phyloP scores from a whole-genome alignment of 768 basidiomycete species.

The Suillus placidus region DNA sequence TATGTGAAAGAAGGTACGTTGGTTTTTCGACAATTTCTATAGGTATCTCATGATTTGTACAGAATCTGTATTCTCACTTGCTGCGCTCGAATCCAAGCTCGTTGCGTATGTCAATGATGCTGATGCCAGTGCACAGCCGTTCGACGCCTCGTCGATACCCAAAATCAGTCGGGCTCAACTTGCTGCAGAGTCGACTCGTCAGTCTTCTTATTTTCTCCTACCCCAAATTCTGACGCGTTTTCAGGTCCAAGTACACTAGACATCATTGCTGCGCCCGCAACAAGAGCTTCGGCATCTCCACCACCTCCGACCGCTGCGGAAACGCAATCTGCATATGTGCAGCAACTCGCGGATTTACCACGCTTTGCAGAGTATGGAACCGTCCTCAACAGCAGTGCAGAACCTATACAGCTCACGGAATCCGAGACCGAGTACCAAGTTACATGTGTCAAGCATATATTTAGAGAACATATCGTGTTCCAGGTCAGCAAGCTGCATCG shows the following conservation, averaged over 20 bases:
- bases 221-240: conserved; percentile 17
- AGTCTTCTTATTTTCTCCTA: conserved; percentile 30
- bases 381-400: conserved; percentile 83
- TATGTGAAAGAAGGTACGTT: conserved; percentile 90
- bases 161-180: conserved; percentile 95
- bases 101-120: conserved; percentile 93
- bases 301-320: conserved; percentile 84
- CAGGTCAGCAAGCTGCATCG: conserved; percentile 58
- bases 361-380: conserved; percentile 85
- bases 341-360: conserved; percentile 84
- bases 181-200: conserved; percentile 85
- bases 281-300: conserved; percentile 60
- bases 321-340: conserved; percentile 82
- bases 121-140: conserved; percentile 66
- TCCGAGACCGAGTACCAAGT: conserved; percentile 98
- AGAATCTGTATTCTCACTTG: conserved; percentile 95
- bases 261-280: conserved; percentile 72
- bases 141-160: conserved; percentile 84
- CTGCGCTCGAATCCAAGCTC: conserved; percentile 86
- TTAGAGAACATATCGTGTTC: conserved; percentile 94
- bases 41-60: conserved; percentile 4
- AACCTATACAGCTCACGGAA: conserved; percentile 86
- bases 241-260: conserved; percentile 85
- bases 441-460: conserved; percentile 94
- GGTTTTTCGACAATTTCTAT: conserved; percentile 6